Evolutionary conservation across 2,329 filamentous ascomycete species (phyloP).

Genomic region (Trichoderma sp.): DNA sequence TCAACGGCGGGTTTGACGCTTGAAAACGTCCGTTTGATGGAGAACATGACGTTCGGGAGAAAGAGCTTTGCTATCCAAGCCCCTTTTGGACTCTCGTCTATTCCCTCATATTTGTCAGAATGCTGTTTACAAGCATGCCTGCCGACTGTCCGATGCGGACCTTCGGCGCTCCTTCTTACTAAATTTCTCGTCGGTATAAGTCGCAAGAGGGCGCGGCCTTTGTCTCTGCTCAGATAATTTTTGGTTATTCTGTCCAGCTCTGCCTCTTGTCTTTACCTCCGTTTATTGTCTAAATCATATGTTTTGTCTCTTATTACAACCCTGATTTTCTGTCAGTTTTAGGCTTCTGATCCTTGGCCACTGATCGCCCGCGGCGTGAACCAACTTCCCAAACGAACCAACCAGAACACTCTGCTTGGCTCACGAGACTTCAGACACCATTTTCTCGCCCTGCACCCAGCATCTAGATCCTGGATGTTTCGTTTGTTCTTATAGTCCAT

Average conservation of each 20-base stretch:
- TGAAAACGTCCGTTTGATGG: not conserved
- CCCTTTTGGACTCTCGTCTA: not conserved
- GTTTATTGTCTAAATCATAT: not conserved
- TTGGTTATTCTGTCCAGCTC: not conserved
- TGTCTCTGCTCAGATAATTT: not conserved
- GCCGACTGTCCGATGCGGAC: constrained; percentile 10
- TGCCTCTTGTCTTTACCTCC: not conserved
- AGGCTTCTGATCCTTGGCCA: not conserved
- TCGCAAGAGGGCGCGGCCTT: not conserved
- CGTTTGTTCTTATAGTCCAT: not conserved
- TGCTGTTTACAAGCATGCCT: not conserved
- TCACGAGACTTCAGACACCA: constrained; percentile 21
- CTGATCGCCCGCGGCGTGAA: not conserved
- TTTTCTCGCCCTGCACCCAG: constrained; percentile 2
- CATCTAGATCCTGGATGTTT: not conserved
- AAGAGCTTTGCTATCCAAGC: not conserved
- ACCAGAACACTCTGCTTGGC: constrained; percentile 1
- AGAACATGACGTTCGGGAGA: constrained; percentile 4
- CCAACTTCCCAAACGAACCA: constrained; percentile 4
- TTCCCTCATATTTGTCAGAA: constrained; percentile 15
- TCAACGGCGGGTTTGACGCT: constrained; percentile 7
- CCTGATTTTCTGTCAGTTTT: not conserved
- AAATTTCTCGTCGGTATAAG: not conserved
- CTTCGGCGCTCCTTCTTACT: constrained; percentile 7
- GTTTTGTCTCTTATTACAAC: not conserved